These are phyloP conservation scores for Metrosideros polymorpha DNA, from an alignment of 441 rosid species.

Conservation along the genomic window DNA sequence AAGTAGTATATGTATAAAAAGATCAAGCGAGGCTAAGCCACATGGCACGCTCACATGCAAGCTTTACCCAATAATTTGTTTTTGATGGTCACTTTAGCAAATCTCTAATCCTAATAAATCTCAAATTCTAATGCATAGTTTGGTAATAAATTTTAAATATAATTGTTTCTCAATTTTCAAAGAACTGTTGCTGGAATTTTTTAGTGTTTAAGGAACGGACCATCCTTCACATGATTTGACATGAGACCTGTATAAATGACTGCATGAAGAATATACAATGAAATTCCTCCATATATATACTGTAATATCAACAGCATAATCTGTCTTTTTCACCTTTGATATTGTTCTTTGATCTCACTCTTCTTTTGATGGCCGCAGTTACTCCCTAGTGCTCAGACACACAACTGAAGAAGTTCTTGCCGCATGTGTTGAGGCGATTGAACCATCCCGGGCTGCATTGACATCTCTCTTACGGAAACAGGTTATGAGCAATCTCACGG, in stretches of 20 bases:
- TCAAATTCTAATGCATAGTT: not conserved
- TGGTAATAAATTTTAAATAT: not conserved
- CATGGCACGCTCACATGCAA: not conserved
- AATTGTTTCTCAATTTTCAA: not conserved
- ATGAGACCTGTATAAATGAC: not conserved
- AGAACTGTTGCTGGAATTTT: not conserved
- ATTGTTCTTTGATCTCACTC: not conserved
- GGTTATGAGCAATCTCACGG: slow-evolving; percentile 66
- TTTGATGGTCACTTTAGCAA: not conserved
- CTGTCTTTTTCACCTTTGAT: not conserved
- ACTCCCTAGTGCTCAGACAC: slow-evolving; percentile 93
- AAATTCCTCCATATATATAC: not conserved
- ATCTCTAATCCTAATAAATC: not conserved
- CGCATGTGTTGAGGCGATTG: slow-evolving; percentile 80
- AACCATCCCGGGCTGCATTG: slow-evolving; percentile 71
- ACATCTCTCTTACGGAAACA: slow-evolving; percentile 74
- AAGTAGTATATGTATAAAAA: not conserved
- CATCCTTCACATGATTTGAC: not conserved
- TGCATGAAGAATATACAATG: not conserved
- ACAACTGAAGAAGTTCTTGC: slow-evolving; percentile 94
- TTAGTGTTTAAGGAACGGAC: not conserved
- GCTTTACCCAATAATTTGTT: not conserved
- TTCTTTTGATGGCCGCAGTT: slow-evolving; percentile 30
- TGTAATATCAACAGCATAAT: not conserved
- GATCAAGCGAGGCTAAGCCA: not conserved